phyloP scores from a whole-genome alignment of 305 asterid genomes.

The Euphrasia arctica region DNA sequence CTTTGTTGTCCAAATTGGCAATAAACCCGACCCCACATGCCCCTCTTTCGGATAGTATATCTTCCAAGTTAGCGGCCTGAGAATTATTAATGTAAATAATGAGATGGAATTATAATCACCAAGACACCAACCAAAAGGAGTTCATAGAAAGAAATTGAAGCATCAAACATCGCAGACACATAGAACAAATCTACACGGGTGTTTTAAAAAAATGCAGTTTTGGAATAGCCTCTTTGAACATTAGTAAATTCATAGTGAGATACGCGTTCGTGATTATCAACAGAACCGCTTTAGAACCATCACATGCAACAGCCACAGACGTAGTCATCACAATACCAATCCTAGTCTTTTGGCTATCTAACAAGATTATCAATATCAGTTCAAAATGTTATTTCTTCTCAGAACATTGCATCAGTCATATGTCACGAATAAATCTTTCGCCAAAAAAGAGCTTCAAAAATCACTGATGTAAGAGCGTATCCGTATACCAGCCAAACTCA shows the following conservation, averaged over 20 bases:
- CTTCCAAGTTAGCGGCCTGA: slow-evolving; percentile 87
- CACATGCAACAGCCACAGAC: neutral
- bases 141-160: slow-evolving; percentile 12
- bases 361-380: slow-evolving; percentile 8
- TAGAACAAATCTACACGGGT: neutral
- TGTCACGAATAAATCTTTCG: neutral
- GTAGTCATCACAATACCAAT: neutral
- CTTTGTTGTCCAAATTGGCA: slow-evolving; percentile 85
- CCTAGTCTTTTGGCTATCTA: slow-evolving; percentile 5
- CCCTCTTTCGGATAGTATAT: slow-evolving; percentile 88
- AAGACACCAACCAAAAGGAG: slow-evolving; percentile 1
- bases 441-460: slow-evolving; percentile 16
- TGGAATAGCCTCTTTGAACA: slow-evolving; percentile 15
- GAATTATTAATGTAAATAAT: slow-evolving; percentile 22
- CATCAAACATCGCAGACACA: neutral
- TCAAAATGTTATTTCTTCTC: neutral
- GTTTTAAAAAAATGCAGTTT: neutral
- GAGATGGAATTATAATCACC: slow-evolving; percentile 6
- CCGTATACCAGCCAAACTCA: neutral
- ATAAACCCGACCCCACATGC: slow-evolving; percentile 99
- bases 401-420: slow-evolving; percentile 10
- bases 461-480: slow-evolving; percentile 1
- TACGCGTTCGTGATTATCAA: slow-evolving; percentile 6
- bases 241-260: neutral
- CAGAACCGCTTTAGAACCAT: slow-evolving; percentile 4